Evolutionary conservation across 2,329 filamentous ascomycete genomes (phyloP), one percentile per base, ranked within the genome.

Genomic region (Neonectria coccinea): DNA sequence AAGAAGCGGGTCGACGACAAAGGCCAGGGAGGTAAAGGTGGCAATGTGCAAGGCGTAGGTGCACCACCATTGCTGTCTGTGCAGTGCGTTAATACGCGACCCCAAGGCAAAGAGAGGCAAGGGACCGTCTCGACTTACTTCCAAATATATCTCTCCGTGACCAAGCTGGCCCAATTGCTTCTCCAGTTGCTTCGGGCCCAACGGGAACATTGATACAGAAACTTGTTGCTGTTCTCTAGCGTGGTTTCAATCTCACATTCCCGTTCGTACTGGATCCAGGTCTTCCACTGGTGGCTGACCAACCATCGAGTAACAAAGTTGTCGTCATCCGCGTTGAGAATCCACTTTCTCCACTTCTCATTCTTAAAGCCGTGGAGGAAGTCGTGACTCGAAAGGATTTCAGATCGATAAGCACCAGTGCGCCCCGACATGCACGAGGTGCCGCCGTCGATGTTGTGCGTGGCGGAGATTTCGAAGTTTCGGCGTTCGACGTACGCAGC

Each of bases 171-270:
- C 80, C 93, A 90, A 79, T 98, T 98, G 83, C 94, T 97, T 76
- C 95, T 88, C 95, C 95, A 98, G 81, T 98, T 98, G 84, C 94
- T 97, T 75, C 95, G 90, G 47, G 96, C 94, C 95, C 95, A 98
- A 52, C 95, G 88, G 51, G 95, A 89, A 80, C 95, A 98, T 80
- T 98, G 95, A 77, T 93, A 95, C 68, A 98, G 83, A 76, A 97
- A 98, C 76, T 94, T 97, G 61, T 86, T 84, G 76, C 94, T 91
- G 77, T 95, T 92, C 79, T 97, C 95, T 44, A 98, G 85, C 3
- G 94, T 97, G 27, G 95, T 98, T 82, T 96, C 90, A 65, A 98
- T 91, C 80, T 97, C 92, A 74, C 93, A 97, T 76, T 97, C 93
- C 52, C 87, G 88, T 78, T 97, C 91, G 81, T 97, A 97, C 82